Evolutionary conservation across 495 filamentous ascomycete genomes (phyloP).

Genomic region (Clohesyomyces aquaticus): DNA sequence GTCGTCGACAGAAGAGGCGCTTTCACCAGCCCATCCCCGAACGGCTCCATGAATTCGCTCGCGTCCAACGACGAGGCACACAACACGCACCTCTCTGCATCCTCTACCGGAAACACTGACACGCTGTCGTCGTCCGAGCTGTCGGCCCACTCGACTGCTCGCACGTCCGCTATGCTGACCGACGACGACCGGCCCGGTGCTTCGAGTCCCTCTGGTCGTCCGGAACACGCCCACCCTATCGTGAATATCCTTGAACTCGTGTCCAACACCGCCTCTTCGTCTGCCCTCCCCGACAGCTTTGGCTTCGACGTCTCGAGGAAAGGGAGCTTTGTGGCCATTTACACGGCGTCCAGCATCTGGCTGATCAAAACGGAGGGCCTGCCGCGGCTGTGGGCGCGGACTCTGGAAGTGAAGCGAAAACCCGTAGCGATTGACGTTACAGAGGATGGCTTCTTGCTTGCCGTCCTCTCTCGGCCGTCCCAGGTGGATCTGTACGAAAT

Average conservation of each 20-base stretch:
- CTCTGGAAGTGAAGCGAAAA: constrained; percentile 73
- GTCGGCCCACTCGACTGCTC: constrained; percentile 36
- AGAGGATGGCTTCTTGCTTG: constrained; percentile 76
- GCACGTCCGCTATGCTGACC: constrained; percentile 36
- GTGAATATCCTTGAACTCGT: constrained; percentile 39
- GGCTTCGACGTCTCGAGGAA: constrained; percentile 40
- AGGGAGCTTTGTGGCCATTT: constrained; percentile 37
- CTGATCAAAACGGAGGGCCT: constrained; percentile 36
- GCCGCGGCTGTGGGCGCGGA: constrained; percentile 35
- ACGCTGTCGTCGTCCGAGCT: constrained; percentile 29
- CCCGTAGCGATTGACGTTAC: constrained; percentile 78
- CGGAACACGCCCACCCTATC: constrained; percentile 27
- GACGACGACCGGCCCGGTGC: constrained; percentile 30
- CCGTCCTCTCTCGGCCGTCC: constrained; percentile 79
- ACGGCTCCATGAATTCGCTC: constrained; percentile 20
- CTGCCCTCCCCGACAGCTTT: constrained; percentile 41
- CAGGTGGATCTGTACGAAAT: constrained; percentile 82
- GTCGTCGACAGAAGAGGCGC: not conserved
- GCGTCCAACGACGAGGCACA: constrained; percentile 24
- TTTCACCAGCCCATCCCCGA: constrained; percentile 12
- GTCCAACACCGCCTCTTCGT: constrained; percentile 38
- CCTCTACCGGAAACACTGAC: constrained; percentile 30
- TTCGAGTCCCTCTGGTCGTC: constrained; percentile 11
- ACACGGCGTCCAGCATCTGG: constrained; percentile 37
- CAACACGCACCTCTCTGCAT: constrained; percentile 33